Conservation (phyloP, 2,329 filamentous ascomycete genomes). For the Sclerotinia nivalis region DNA sequence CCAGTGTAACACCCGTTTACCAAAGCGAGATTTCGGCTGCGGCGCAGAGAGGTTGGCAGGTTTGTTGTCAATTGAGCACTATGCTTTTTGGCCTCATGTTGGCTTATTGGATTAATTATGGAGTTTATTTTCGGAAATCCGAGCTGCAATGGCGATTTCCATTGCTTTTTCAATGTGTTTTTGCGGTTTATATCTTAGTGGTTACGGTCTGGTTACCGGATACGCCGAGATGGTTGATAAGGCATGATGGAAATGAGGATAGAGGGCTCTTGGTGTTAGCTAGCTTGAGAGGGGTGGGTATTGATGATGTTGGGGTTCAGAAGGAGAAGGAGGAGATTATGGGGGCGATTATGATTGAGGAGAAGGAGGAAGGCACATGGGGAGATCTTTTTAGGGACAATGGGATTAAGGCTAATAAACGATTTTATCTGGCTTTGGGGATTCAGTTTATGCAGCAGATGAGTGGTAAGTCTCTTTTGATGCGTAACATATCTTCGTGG, state of each 20-base stretch:
- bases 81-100: neutral
- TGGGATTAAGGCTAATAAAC: slow-evolving; percentile 51
- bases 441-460: slow-evolving; percentile 54
- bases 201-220: slow-evolving; percentile 90
- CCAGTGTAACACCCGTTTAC: neutral
- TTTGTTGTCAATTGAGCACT: neutral
- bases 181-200: slow-evolving; percentile 77
- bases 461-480: slow-evolving; percentile 38
- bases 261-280: slow-evolving; percentile 81
- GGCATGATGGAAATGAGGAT: slow-evolving; percentile 94
- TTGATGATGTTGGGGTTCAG: slow-evolving; percentile 6
- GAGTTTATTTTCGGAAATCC: neutral
- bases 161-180: slow-evolving; percentile 48
- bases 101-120: neutral
- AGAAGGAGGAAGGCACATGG: slow-evolving; percentile 36
- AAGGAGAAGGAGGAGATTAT: slow-evolving; percentile 31
- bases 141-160: neutral
- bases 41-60: neutral
- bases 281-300: slow-evolving; percentile 26
- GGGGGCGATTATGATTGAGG: slow-evolving; percentile 29
- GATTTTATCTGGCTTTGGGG: slow-evolving; percentile 50
- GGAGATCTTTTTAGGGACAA: slow-evolving; percentile 42
- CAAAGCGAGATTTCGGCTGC: neutral
- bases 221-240: slow-evolving; percentile 90
- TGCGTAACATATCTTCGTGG: too few species aligned